phyloP scores from a whole-genome alignment of 495 filamentous ascomycete species.

The Echria macrotheca region DNA sequence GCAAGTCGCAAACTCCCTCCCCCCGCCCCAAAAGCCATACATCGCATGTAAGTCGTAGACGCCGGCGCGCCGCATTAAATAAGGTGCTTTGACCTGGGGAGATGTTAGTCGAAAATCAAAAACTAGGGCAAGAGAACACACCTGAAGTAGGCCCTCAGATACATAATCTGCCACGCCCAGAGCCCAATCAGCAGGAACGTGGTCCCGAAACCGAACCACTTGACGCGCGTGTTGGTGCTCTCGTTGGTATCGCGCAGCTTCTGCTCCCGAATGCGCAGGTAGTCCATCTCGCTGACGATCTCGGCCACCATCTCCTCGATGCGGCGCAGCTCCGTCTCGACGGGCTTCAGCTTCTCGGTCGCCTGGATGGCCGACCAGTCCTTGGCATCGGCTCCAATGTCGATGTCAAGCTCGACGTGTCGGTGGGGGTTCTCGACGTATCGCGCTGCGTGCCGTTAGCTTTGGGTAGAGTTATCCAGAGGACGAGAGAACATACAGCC shows the following conservation, averaged over 20 bases:
- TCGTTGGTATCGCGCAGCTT: constrained; percentile 97
- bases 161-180: constrained; percentile 95
- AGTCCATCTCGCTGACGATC: constrained; percentile 85
- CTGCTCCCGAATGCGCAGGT: constrained; percentile 85
- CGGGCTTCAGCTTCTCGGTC: constrained; percentile 93
- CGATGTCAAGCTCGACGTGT: constrained; percentile 91
- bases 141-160: constrained; percentile 95
- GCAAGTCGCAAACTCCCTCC: constrained; percentile 15
- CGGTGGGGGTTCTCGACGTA: constrained; percentile 58
- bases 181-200: constrained; percentile 89
- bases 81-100: constrained; percentile 72
- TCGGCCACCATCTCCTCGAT: constrained; percentile 83
- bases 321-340: constrained; percentile 90
- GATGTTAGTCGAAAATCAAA: constrained; percentile 19
- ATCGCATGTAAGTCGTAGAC: background rate
- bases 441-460: constrained; percentile 26
- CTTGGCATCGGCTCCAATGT: constrained; percentile 96
- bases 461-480: background rate
- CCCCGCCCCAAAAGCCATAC: constrained; percentile 15
- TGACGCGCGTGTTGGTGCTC: constrained; percentile 97
- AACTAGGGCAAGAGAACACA: constrained; percentile 25
- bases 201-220: constrained; percentile 95
- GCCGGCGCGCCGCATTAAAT: constrained; percentile 48
- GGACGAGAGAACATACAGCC: constrained; percentile 53
- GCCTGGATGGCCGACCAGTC: constrained; percentile 97